Evolutionary conservation across 2,329 filamentous ascomycete species (phyloP).

Genomic region (Blastomyces emzantsi): DNA sequence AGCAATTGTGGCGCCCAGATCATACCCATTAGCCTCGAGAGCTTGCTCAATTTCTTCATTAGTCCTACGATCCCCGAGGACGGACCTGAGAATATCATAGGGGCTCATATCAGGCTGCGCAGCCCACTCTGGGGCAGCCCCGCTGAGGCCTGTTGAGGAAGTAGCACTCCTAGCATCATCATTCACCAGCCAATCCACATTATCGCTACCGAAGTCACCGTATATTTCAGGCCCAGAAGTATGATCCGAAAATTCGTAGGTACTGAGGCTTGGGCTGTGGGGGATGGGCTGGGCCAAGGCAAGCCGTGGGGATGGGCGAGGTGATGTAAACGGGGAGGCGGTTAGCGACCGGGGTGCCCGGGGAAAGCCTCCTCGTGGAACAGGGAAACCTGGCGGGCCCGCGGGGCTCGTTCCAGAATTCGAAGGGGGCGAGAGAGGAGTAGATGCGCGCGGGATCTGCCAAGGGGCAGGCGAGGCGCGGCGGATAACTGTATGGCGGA

Average conservation of each 20-base stretch:
- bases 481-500: slow-evolving; percentile 81
- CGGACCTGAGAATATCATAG: slow-evolving; percentile 94
- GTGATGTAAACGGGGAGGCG: slow-evolving; percentile 87
- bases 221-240: slow-evolving; percentile 76
- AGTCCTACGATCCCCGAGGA: slow-evolving; percentile 76
- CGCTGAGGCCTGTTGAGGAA: slow-evolving; percentile 69
- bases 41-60: slow-evolving; percentile 95
- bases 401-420: slow-evolving; percentile 68
- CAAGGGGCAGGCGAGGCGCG: slow-evolving; percentile 88
- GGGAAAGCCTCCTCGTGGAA: slow-evolving; percentile 63
- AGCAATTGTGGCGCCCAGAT: slow-evolving; percentile 83
- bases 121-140: slow-evolving; percentile 71
- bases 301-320: slow-evolving; percentile 82
- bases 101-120: slow-evolving; percentile 87
- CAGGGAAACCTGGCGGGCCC: slow-evolving; percentile 67
- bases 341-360: slow-evolving; percentile 67
- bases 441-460: slow-evolving; percentile 66
- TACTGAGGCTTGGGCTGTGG: slow-evolving; percentile 86
- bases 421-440: slow-evolving; percentile 75
- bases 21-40: slow-evolving; percentile 80
- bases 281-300: slow-evolving; percentile 90
- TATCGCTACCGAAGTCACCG: slow-evolving; percentile 84
- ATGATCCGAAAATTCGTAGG: slow-evolving; percentile 87
- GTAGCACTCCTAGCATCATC: slow-evolving; percentile 77
- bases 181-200: slow-evolving; percentile 90